Evolutionary conservation across 371 early-diverging fungal genomes (phyloP).

Genomic region (Mortierella sp.): DNA sequence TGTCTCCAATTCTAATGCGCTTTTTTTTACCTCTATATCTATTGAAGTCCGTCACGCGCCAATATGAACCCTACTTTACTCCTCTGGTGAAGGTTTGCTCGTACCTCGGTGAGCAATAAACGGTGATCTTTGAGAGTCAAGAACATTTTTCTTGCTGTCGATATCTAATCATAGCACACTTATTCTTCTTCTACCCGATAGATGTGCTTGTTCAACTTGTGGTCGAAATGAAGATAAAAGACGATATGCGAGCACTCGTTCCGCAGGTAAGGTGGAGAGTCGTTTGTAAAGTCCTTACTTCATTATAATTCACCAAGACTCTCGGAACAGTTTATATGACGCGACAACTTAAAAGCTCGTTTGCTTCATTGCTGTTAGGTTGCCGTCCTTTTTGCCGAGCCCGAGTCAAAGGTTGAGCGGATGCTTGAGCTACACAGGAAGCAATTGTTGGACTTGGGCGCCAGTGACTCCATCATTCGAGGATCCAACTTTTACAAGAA

Average conservation of each 20-base stretch:
- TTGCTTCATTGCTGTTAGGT: not conserved
- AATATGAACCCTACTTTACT: constrained; percentile 24
- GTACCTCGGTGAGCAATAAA: constrained; percentile 24
- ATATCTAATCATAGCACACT: not conserved
- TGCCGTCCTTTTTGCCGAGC: not conserved
- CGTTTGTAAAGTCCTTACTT: not conserved
- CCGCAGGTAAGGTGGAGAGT: constrained; percentile 16
- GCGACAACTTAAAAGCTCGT: not conserved
- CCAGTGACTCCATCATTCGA: constrained; percentile 13
- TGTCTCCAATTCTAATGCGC: not conserved
- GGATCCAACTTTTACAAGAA: constrained; percentile 17
- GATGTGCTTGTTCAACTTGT: constrained; percentile 35
- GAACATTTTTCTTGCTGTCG: not conserved
- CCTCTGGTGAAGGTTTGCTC: constrained; percentile 26
- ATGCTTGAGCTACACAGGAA: constrained; percentile 15
- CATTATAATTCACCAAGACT: not conserved
- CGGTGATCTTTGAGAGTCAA: not conserved
- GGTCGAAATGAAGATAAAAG: not conserved
- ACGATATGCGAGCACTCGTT: constrained; percentile 10
- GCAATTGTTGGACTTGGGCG: constrained; percentile 21
- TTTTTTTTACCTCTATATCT: not conserved
- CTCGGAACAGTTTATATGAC: not conserved
- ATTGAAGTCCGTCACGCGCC: constrained; percentile 12
- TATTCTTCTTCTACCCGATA: not conserved
- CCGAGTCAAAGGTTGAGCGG: constrained; percentile 13